Base-by-base conservation (phyloP, 345 rosid genomes). In the Anastatica hierochuntica region DNA sequence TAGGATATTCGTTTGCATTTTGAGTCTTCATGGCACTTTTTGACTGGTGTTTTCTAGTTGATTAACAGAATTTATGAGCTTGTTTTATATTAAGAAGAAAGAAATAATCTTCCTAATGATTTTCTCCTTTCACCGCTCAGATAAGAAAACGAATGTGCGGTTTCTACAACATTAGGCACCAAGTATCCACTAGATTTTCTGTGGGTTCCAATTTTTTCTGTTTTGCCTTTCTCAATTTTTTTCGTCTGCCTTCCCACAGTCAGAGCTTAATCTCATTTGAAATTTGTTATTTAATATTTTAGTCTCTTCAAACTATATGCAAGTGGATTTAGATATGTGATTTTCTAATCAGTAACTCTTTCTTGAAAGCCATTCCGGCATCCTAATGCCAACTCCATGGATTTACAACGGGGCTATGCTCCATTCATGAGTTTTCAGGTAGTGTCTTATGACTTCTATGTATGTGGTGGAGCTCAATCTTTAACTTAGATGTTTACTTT, bases 341-440 rank as follows among this genome's bases (percentile, higher is more conserved):
- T 34, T 54, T 38, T 49, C 27, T 59, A 53, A 44, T 3, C 27
- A 51, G 48, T 18, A 8, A 23, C 10, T 15, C 34, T 12, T n/a
- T 40, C 53, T 47, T 37, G 53, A 53, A 73, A 79, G 83, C 92
- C 87, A 51, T 76, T 53, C 58, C 84, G 64, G 43, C 85, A 79
- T 63, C 88, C 82, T 43, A 53, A 65, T 13, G 74, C 56, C 31
- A 73, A 75, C 64, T 74, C 84, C 33, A 68, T 75, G 63, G 94
- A 84, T 75, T 73, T 72, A 63, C 67, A 82, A 58, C 81, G 74
- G 49, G 78, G 75, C 74, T 79, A 77, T 66, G 66, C 72, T 61
- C 88, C 82, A 2, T 72, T 88, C n/a, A 64, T 84, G 70, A 68
- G 82, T 39, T 70, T 68, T 67, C 94, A 80, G 69, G 98, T 90